Conservation (phyloP, 805 yeast species). For the Ogataea henricii region DNA sequence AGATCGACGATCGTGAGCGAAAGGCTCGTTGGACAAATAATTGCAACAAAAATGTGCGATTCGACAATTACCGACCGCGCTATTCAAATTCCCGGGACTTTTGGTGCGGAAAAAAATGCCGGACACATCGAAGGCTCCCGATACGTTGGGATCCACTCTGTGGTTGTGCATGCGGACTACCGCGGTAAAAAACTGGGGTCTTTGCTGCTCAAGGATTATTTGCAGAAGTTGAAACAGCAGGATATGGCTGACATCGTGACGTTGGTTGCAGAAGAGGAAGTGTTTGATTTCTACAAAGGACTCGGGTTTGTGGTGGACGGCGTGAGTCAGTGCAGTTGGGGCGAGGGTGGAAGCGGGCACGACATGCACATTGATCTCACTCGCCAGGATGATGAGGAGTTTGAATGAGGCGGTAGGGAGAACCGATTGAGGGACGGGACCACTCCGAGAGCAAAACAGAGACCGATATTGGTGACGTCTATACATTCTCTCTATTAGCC, state of each 20-base stretch:
- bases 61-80: constrained; percentile 52
- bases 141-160: constrained; percentile 77
- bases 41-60: constrained; percentile 68
- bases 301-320: not conserved
- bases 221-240: constrained; percentile 86
- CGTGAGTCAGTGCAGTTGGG: not conserved
- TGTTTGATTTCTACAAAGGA: constrained; percentile 70
- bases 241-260: constrained; percentile 78
- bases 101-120: constrained; percentile 15
- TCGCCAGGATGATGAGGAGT: not conserved
- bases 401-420: not conserved
- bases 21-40: constrained; percentile 73
- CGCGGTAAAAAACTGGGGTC: constrained; percentile 83
- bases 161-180: constrained; percentile 75
- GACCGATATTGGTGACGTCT: not conserved
- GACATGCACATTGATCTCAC: not conserved
- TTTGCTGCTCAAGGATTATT: constrained; percentile 79
- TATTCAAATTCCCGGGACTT: constrained; percentile 43
- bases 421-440: too few species aligned
- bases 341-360: not conserved
- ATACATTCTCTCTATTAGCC: too few species aligned
- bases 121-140: constrained; percentile 80
- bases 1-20: constrained; percentile 56
- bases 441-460: not conserved
- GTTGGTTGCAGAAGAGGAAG: constrained; percentile 67